phyloP scores from a whole-genome alignment of 768 basidiomycete species.

The Lactifluus echinatus region DNA sequence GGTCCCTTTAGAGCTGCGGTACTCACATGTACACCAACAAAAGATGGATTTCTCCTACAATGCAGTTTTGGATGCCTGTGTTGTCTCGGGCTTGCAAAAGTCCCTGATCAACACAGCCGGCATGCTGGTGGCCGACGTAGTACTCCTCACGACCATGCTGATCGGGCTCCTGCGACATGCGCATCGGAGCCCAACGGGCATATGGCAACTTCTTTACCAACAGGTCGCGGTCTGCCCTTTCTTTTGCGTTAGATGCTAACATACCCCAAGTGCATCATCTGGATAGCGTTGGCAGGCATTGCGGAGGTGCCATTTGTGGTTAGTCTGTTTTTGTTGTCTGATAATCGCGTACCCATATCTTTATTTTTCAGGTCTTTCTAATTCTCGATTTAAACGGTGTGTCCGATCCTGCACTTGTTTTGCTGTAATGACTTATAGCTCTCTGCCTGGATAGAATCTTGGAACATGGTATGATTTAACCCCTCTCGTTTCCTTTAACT shows the following conservation, averaged over 20 bases:
- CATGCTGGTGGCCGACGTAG: background rate
- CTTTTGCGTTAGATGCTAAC: background rate
- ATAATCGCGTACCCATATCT: background rate
- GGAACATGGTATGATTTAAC: background rate
- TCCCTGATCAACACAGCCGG: background rate
- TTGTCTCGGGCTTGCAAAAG: background rate
- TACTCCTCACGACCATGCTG: background rate
- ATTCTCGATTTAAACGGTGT: background rate
- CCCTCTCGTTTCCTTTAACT: background rate
- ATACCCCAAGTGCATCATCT: background rate
- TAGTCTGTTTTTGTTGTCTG: background rate
- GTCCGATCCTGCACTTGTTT: background rate
- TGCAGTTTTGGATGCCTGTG: background rate
- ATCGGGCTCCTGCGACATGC: background rate
- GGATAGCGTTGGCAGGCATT: background rate
- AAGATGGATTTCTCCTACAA: background rate
- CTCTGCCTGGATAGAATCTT: background rate
- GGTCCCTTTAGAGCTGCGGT: background rate
- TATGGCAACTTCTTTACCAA: slow-evolving; percentile 2
- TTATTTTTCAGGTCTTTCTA: background rate
- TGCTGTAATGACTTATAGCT: background rate
- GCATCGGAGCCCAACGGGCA: background rate
- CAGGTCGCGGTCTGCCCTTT: background rate
- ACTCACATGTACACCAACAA: background rate
- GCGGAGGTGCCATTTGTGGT: background rate